Evolutionary conservation across 331 rosid genomes (phyloP), one percentile per base, ranked within the genome.

Genomic region (Stylosanthes scabra): DNA sequence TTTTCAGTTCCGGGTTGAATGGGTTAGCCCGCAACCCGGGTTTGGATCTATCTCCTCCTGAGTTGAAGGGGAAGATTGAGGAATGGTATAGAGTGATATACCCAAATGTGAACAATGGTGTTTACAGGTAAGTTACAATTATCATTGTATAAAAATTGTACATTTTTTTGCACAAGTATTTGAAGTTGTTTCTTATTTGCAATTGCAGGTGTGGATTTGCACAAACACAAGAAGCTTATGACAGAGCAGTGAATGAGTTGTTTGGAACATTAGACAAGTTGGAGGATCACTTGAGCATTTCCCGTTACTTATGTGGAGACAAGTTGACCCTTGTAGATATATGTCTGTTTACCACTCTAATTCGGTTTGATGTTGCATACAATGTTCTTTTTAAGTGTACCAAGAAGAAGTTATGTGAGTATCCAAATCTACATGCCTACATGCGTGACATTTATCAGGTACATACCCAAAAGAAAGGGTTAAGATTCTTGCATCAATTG

Each of bases 131-230:
- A 68, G 25, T n/a, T 0, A 14, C 8, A 88, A 45, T 13, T 49
- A 31, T 31, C 37, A 31, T 31, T 5, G 5, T 31, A 31, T 31
- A 31, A 31, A 31, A 2, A 31, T 31, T 31, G 37, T 31, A 31
- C 37, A 31, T 31, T 31, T 31, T 31, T 31, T 31, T 31, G 37
- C 37, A 31, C 37, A 3, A 31, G 37, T 6, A 15, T 49, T 20
- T 20, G 25, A 20, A 20, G 25, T 20, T 20, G 25, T 20, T 20
- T 20, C 25, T 20, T 31, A 31, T 31, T 50, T 46, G 71, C 0
- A 28, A 29, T 65, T 70, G 77, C 82, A 91, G 97, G 72, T 91
- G 97, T 71, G 97, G 99, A 14, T 91, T 94, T 85, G 97, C 97
- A n/a, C 92, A 94, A 81, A 88, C 96, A 29, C 99, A 91, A 77